Percentiles rank a stretch among this genome's conserved stretches.
phyloP scores from a whole-genome alignment of 371 early-diverging fungal genomes.

The Circinella minor region DNA sequence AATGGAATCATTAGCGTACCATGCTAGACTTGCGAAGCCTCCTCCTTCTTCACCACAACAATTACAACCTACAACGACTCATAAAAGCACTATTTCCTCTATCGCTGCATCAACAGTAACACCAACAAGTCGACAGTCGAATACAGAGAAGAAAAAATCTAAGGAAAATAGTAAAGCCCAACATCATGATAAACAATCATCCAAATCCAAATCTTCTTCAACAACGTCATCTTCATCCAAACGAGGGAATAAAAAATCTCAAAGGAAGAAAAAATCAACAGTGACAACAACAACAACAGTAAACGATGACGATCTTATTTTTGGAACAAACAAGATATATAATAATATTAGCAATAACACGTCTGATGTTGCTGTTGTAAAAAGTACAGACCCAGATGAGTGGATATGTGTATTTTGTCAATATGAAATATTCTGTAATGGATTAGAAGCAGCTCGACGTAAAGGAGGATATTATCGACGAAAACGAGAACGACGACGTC shows the following conservation, averaged over 20 bases:
- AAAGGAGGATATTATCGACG: slow-evolving; percentile 43
- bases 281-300: not conserved
- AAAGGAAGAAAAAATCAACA: not conserved
- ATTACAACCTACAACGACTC: not conserved
- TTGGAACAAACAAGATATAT: not conserved
- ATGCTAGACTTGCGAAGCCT: not conserved
- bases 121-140: not conserved
- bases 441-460: slow-evolving; percentile 30
- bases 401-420: slow-evolving; percentile 55
- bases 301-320: not conserved
- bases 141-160: not conserved
- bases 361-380: slow-evolving; percentile 23
- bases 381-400: slow-evolving; percentile 40
- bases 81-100: too few species aligned
- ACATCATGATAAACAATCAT: not conserved
- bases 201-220: not conserved
- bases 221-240: not conserved
- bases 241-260: slow-evolving; percentile 5
- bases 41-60: not conserved
- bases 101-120: not conserved
- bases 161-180: not conserved
- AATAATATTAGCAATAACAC: not conserved
- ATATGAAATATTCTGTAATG: slow-evolving; percentile 41
- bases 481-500: slow-evolving; percentile 29
- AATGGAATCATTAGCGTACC: not conserved